Percentiles rank a stretch among this genome's conserved stretches.
These are phyloP conservation scores for Saccharomyces hybrid DNA, from an alignment of 1,139 yeast species.

Conservation along the genomic window DNA sequence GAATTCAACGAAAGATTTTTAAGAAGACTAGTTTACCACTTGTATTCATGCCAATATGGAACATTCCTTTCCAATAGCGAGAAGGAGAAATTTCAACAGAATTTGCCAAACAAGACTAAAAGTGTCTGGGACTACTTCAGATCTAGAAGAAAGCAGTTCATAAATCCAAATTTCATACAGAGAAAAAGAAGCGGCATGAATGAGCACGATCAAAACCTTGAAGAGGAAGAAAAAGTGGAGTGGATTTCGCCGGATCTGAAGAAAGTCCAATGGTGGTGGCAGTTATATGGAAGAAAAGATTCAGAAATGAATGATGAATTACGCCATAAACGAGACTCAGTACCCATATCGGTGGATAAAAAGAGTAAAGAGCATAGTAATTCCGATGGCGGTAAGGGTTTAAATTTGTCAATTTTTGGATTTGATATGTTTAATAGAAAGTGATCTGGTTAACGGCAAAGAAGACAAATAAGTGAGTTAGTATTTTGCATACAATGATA, in stretches of 20 bases:
- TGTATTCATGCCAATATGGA: conserved; percentile 93
- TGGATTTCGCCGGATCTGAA: conserved; percentile 62
- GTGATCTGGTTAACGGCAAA: not conserved
- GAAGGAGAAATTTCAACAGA: conserved; percentile 43
- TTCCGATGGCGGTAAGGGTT: conserved; percentile 7
- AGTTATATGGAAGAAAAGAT: conserved; percentile 67
- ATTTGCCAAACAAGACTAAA: conserved; percentile 45
- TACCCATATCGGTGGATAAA: not conserved
- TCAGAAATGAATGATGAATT: conserved; percentile 61
- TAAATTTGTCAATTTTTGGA: conserved; percentile 17
- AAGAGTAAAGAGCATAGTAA: not conserved
- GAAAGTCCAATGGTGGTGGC: conserved; percentile 82
- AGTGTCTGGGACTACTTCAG: conserved; percentile 93
- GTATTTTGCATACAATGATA: not conserved
- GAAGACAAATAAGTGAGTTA: not conserved
- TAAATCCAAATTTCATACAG: conserved; percentile 41
- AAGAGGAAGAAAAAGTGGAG: conserved; percentile 35
- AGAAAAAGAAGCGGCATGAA: not conserved
- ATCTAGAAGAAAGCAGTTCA: conserved; percentile 66
- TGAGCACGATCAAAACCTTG: conserved; percentile 5
- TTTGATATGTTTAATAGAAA: conserved; percentile 12
- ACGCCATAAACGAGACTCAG: not conserved
- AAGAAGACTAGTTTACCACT: conserved; percentile 75
- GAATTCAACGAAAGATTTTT: conserved; percentile 87
- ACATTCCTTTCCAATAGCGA: conserved; percentile 77